Base-by-base conservation (phyloP, 1,139 yeast genomes). In the Hanseniaspora uvarum region DNA sequence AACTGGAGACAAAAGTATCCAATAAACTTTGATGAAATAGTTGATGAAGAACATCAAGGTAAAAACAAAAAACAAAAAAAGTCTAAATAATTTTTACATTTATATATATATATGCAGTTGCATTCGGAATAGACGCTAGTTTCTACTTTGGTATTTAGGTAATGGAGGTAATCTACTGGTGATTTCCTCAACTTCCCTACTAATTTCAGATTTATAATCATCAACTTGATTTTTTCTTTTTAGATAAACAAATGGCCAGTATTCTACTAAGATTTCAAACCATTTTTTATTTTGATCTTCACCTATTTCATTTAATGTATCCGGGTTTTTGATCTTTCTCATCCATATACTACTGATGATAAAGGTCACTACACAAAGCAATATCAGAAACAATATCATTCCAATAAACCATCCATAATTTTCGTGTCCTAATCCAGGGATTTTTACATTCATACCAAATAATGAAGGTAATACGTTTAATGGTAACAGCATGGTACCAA, bases 401-500 rank as follows among this genome's bases (percentile, higher is more conserved):
- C 86, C 85, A 61, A 81, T 80, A 67, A 80, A 83, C 85, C 88
- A 82, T 3, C 70, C 75, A 33, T 75, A 66, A 53, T 66, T 71
- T 14, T 58, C 55, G 11, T 44, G 56, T 7, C 64, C 72, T 60
- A 77, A 70, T 14, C 96, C 96, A 0, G 97, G 97, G 21, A 89
- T 88, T 19, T 64, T 69, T 18, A 92, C 97, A 68, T 92, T 92
- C 98, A 92, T 92, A 62, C 98, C 97, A 69, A 89, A 92, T 58
- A 89, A 67, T 66, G 97, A 96, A 1, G 97, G 88, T 37, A 92
- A 77, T 59, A 92, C 72, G 66, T 89, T 92, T 74, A 89, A 76
- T 10, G 97, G 97, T 59, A 92, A 84, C 46, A 92, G 73, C 62
- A 89, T 76, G 0, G 97, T 89, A 76, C 97, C 97, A 51, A 92